Base-by-base conservation (phyloP, 31 red algal species). In the Odonthalia washingtoniensis region DNA sequence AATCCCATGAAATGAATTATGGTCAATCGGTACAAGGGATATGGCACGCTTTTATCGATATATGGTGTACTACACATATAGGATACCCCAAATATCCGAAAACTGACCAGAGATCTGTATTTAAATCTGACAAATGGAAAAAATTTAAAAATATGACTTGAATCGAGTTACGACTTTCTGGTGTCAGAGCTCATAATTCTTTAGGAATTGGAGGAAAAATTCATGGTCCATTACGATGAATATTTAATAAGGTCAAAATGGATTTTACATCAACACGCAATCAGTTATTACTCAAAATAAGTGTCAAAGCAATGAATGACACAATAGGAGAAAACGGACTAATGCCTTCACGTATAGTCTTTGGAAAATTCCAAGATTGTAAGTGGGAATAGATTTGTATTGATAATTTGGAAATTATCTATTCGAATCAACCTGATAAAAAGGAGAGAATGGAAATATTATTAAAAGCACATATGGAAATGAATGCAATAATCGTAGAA, bases 281-380 rank as follows among this genome's bases (percentile, higher is more conserved):
- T n/a, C n/a, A n/a, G n/a, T n/a, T n/a, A n/a, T n/a, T n/a, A n/a
- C n/a, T n/a, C 1, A 37, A 68, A 3, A 39, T 73, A 0, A 38
- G 64, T 24, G 37, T 82, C 6, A 68, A 83, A 30, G 87, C 44
- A 12, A 89, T 89, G 75, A 80, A 80, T 42, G 63, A 89, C 46
- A 80, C 74, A 14, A 81, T 72, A 32, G 77, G 67, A 1, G 63
- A 60, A 66, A 52, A 82, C 1, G 65, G 78, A 0, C 31, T 82
- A 3, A 52, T 76, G 28, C 78, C 76, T 1, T 76, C 77, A 42
- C 5, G 72, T 14, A 60, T 89, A 2, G 87, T 82, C 5, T 90
- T 73, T 40, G 78, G 87, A 4, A 37, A 43, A 31, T 83, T 44
- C 87, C 78, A 5, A 41, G 87, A 45, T 76, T 90, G 1, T 61